A percentile compares a stretch with the other conserved stretches of the same genome.
phyloP scores from a whole-genome alignment of 2,329 filamentous ascomycete species.

The Ophiocordyceps camponoti-saundersi region DNA sequence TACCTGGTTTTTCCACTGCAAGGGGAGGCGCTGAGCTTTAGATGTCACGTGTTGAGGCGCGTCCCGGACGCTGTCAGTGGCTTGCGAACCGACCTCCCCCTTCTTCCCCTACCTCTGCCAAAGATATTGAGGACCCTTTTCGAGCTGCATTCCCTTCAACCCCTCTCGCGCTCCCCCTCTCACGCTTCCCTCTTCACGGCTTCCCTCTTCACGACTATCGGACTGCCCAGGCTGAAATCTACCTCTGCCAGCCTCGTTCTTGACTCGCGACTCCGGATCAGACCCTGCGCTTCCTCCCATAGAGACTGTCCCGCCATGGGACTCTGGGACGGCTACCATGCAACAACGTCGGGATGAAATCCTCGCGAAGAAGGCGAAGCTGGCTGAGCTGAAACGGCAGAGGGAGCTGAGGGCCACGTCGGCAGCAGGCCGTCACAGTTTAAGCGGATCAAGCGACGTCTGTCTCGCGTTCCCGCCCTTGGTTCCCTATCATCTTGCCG shows the following conservation, averaged over 20 bases:
- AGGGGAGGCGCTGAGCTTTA: not conserved
- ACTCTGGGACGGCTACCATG: constrained; percentile 30
- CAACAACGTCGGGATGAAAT: constrained; percentile 90
- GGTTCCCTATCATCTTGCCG: not conserved
- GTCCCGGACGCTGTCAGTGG: not conserved
- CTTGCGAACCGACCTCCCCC: not conserved
- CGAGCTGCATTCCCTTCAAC: no score
- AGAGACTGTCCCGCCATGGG: constrained; percentile 27
- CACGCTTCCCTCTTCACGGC: no score
- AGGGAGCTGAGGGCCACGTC: constrained; percentile 67
- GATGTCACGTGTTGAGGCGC: not conserved
- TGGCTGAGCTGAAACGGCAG: constrained; percentile 88
- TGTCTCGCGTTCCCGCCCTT: constrained; percentile 8
- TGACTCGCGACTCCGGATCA: not conserved
- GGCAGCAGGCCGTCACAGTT: constrained; percentile 48
- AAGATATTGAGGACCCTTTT: not conserved
- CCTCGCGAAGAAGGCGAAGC: constrained; percentile 87
- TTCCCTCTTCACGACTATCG: no score
- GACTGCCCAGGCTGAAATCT: no score
- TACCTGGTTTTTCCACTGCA: not conserved
- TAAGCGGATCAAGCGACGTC: constrained; percentile 58
- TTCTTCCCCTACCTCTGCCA: not conserved
- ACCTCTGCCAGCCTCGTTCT: not conserved
- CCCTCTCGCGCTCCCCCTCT: no score
- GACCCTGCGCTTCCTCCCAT: constrained; percentile 3